phyloP scores from a whole-genome alignment of 768 basidiomycete genomes.

The Panus rudis region DNA sequence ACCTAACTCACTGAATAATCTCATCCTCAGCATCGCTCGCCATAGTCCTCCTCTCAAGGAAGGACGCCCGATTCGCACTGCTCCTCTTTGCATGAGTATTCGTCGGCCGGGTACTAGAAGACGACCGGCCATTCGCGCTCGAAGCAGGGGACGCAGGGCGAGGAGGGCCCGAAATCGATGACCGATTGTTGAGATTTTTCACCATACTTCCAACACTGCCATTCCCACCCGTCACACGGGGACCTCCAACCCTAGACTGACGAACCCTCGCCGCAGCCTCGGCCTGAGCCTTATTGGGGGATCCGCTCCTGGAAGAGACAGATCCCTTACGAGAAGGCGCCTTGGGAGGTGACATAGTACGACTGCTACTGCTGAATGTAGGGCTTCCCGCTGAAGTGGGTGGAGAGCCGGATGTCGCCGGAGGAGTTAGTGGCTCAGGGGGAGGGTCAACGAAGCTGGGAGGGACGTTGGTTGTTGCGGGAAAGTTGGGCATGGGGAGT shows the following conservation, averaged over 20 bases:
- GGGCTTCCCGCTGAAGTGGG: constrained; percentile 29
- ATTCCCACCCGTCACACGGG: constrained; percentile 34
- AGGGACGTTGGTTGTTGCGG: constrained; percentile 6
- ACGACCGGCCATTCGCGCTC: constrained; percentile 8
- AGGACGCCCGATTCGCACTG: constrained; percentile 25
- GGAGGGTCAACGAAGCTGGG: constrained; percentile 14
- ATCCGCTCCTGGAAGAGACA: constrained; percentile 20
- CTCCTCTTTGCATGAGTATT: constrained; percentile 20
- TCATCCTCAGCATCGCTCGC: constrained; percentile 81
- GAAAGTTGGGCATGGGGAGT: constrained; percentile 1
- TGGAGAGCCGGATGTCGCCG: constrained; percentile 19
- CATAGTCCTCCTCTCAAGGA: constrained; percentile 66
- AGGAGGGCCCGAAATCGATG: constrained; percentile 17
- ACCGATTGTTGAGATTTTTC: constrained; percentile 48
- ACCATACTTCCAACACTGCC: constrained; percentile 47
- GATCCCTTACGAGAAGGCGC: constrained; percentile 32
- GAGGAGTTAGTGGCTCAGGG: constrained; percentile 13
- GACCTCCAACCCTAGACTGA: constrained; percentile 43
- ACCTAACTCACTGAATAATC: constrained; percentile 29
- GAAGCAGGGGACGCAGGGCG: constrained; percentile 8
- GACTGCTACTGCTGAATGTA: constrained; percentile 7
- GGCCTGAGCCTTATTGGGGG: constrained; percentile 27
- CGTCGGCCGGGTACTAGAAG: constrained; percentile 19
- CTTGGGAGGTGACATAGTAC: constrained; percentile 21
- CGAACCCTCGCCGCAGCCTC: constrained; percentile 31